Conservation (phyloP, 805 yeast species). For the Wickerhamomyces bovis region DNA sequence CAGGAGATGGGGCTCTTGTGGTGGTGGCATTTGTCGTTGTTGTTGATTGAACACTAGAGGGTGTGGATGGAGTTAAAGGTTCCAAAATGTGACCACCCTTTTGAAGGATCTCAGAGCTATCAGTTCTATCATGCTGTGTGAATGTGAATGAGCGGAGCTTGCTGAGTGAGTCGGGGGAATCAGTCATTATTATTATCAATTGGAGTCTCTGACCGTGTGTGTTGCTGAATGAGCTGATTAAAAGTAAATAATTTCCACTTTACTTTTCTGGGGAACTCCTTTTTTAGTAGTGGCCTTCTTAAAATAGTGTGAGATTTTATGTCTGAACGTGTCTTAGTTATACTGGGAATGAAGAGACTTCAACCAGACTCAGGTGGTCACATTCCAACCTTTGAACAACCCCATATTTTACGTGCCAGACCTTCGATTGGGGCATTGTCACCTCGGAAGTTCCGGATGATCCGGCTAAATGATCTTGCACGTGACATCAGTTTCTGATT, state of each 20-base stretch:
- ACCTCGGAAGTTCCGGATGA: no score
- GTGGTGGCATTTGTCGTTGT: neutral
- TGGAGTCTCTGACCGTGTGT: no score
- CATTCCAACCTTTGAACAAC: no score
- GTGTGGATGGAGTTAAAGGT: neutral
- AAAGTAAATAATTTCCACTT: no score
- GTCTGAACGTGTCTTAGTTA: no score
- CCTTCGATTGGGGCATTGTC: no score
- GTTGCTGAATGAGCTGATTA: neutral
- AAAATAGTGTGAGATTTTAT: no score
- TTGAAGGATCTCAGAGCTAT: neutral
- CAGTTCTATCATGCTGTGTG: neutral
- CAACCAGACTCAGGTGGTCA: no score
- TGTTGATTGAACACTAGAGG: neutral
- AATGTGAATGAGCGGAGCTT: neutral
- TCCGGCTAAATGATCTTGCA: neutral
- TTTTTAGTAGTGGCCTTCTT: no score
- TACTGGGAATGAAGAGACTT: no score
- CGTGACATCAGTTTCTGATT: neutral
- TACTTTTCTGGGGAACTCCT: neutral
- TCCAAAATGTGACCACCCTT: neutral
- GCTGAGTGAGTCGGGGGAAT: neutral
- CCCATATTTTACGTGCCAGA: no score
- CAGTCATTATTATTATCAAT: no score
- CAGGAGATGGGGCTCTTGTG: neutral